Evolutionary conservation across 2,329 filamentous ascomycete species (phyloP).

Genomic region (Claviceps pazoutovae): DNA sequence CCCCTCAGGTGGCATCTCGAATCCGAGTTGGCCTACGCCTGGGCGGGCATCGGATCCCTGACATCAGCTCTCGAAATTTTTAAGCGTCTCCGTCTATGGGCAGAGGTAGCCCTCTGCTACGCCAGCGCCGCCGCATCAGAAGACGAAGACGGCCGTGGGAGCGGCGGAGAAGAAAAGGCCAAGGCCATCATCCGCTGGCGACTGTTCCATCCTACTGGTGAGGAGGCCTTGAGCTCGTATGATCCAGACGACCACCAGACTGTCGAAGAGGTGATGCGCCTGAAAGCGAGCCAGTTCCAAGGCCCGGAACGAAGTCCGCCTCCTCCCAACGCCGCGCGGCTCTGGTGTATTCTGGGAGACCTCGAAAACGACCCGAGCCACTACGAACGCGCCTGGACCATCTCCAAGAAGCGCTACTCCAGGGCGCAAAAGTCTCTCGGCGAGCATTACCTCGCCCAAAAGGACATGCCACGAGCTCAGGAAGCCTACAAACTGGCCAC

Average conservation of each 20-base stretch:
- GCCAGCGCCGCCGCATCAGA: constrained; percentile 48
- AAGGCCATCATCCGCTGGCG: constrained; percentile 62
- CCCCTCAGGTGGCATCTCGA: constrained; percentile 90
- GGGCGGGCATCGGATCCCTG: constrained; percentile 77
- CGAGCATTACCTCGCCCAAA: constrained; percentile 55
- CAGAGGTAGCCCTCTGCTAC: constrained; percentile 83
- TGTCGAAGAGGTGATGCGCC: constrained; percentile 37
- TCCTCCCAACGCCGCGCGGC: constrained; percentile 68
- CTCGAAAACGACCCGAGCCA: constrained; percentile 60
- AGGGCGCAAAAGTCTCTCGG: constrained; percentile 80
- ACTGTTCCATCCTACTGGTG: constrained; percentile 53
- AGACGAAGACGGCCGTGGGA: constrained; percentile 38
- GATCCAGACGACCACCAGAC: constrained; percentile 39
- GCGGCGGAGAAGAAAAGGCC: constrained; percentile 64
- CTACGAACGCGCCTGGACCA: constrained; percentile 78
- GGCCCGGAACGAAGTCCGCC: constrained; percentile 56
- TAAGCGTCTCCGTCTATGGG: constrained; percentile 83
- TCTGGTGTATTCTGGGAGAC: constrained; percentile 91
- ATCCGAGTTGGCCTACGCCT: constrained; percentile 82
- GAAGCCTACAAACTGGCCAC: constrained; percentile 70
- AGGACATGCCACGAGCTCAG: constrained; percentile 54
- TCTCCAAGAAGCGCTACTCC: constrained; percentile 68
- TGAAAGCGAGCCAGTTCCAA: constrained; percentile 36
- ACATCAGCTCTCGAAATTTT: constrained; percentile 91
- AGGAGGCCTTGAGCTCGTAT: constrained; percentile 14